phyloP scores from a whole-genome alignment of 202 grass and related monocot species.

The Eragrostis tef region DNA sequence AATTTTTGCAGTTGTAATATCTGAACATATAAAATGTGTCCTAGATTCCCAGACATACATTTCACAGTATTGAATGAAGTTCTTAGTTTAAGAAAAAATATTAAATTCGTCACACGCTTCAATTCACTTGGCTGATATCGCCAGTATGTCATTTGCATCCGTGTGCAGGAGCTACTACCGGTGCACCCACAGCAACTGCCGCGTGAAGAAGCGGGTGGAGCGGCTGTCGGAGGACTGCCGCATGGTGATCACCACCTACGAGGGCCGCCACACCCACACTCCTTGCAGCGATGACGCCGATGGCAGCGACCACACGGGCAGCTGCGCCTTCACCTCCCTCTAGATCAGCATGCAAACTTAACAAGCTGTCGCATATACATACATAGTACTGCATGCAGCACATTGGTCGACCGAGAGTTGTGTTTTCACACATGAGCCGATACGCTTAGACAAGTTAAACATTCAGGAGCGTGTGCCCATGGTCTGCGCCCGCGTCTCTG shows the following conservation, averaged over 20 bases:
- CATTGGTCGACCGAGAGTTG: background rate
- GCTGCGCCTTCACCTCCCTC: conserved; percentile 72
- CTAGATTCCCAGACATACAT: too few species aligned
- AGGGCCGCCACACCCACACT: conserved; percentile 78
- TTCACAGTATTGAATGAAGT: too few species aligned
- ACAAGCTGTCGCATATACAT: conserved; percentile 2
- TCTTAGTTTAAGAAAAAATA: too few species aligned
- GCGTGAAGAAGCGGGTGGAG: conserved; percentile 95
- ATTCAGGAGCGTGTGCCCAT: too few species aligned
- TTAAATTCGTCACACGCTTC: too few species aligned
- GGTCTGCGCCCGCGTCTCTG: too few species aligned
- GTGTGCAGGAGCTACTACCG: conserved; percentile 89
- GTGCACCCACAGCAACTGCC: conserved; percentile 86
- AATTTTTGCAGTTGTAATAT: too few species aligned
- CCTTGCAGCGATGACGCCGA: conserved; percentile 71
- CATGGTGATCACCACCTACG: conserved; percentile 94
- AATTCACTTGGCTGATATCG: conserved; percentile 22
- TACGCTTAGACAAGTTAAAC: too few species aligned
- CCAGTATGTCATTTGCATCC: background rate
- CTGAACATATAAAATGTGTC: too few species aligned
- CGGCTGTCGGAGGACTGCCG: conserved; percentile 85
- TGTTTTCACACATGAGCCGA: too few species aligned
- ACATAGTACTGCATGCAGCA: background rate
- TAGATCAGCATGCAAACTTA: too few species aligned
- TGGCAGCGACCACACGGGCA: conserved; percentile 47